Percentiles rank a stretch among this genome's conserved stretches.
phyloP scores from a whole-genome alignment of 1,139 yeast genomes.

The Hyphopichia burtonii region DNA sequence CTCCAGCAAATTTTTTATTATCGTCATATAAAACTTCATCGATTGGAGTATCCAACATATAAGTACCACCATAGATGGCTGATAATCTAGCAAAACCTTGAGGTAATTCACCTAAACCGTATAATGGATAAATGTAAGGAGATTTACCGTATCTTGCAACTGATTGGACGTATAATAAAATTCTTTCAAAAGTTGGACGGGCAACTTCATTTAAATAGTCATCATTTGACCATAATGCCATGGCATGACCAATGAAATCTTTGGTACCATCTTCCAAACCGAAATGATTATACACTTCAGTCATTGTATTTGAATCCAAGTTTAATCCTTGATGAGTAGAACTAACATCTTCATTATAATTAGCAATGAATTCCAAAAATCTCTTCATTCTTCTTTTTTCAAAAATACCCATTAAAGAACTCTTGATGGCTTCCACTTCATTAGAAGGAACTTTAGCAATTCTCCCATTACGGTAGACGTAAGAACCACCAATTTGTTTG shows the following conservation, averaged over 20 bases:
- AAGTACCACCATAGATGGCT: conserved; percentile 98
- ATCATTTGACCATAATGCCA: conserved; percentile 96
- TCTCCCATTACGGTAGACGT: conserved; percentile 86
- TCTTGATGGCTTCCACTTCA: conserved; percentile 85
- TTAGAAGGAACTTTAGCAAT: conserved; percentile 95
- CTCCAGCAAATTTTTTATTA: conserved; percentile 72
- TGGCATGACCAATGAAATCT: conserved; percentile 97
- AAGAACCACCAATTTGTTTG: conserved; percentile 92
- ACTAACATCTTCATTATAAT: conserved; percentile 73
- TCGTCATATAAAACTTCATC: conserved; percentile 80
- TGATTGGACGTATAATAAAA: conserved; percentile 80
- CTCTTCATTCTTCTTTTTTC: conserved; percentile 95
- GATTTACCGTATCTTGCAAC: conserved; percentile 96
- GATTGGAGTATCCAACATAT: conserved; percentile 95
- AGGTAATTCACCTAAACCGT: conserved; percentile 96
- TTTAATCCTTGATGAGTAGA: conserved; percentile 86
- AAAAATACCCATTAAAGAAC: conserved; percentile 92
- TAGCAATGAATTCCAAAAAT: conserved; percentile 84
- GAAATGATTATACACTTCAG: conserved; percentile 83
- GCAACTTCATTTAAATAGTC: conserved; percentile 88
- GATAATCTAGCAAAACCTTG: conserved; percentile 97
- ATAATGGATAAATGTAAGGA: conserved; percentile 92
- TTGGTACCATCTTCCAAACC: conserved; percentile 92
- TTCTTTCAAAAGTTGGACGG: conserved; percentile 86
- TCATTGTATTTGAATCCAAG: conserved; percentile 87